Evolutionary conservation across 306 rosid genomes (phyloP).

Genomic region (Ziziphus jujuba): DNA sequence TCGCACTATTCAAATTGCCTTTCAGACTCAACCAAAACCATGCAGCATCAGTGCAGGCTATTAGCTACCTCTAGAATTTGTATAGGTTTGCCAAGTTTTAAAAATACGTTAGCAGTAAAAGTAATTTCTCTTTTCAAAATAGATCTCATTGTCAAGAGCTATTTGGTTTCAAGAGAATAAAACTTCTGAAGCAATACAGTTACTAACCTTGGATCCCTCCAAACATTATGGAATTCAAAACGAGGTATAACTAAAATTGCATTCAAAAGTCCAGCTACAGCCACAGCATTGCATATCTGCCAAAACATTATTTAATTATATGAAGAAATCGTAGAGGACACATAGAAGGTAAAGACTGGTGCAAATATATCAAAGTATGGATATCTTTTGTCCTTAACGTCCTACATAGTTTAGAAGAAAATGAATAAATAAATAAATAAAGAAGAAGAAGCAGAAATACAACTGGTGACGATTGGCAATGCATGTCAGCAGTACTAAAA

Average conservation of each 20-base stretch:
- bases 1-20: not conserved
- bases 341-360: not conserved
- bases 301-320: not conserved
- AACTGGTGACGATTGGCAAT: slow-evolving; percentile 15
- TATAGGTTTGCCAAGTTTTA: not conserved
- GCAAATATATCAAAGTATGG: not conserved
- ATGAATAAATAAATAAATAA: not conserved
- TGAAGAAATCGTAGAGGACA: not conserved
- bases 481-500: not conserved
- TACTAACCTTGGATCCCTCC: slow-evolving; percentile 87
- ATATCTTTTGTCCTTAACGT: not conserved
- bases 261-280: slow-evolving; percentile 92
- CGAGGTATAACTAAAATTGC: slow-evolving; percentile 82
- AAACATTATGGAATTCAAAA: slow-evolving; percentile 83
- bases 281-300: slow-evolving; percentile 96
- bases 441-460: not conserved
- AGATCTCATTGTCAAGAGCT: not conserved
- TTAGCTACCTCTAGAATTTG: not conserved
- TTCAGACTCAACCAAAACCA: too few species aligned
- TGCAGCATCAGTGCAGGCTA: not conserved
- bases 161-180: slow-evolving; percentile 7
- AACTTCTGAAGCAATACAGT: not conserved
- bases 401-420: not conserved
- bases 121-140: not conserved
- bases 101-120: not conserved